Evolutionary conservation across 1,284 basidiomycete species (phyloP), one percentile per base, ranked within the genome.

Genomic region (Cutaneotrichosporon mucoides): DNA sequence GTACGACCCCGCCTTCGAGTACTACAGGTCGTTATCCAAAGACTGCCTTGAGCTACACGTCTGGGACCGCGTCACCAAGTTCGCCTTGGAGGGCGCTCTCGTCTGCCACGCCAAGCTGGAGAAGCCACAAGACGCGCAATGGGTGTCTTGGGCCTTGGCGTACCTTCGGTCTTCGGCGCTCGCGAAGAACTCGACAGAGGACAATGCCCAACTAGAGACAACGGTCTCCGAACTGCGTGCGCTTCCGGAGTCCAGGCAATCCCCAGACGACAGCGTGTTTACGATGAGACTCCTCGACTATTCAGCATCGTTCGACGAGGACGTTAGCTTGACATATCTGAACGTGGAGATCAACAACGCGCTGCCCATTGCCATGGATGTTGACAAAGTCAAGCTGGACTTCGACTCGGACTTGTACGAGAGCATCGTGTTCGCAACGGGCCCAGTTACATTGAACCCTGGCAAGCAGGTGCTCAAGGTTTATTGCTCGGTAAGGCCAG

Each of bases 61-160:
- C 9, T 76, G 75, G 75, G 69, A 71, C 24, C 68, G 66, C 2
- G 68, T 74, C 9, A 57, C 71, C 2, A 64, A 63, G 36, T 73
- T 64, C 34, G 72, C 73, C 1, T 56, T 76, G 8, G 65, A 67
- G 35, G 66, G 69, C 1, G 73, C 73, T 5, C 52, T 76, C 46
- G 51, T 44, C 49, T 58, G 72, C 4, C 69, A 73, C 50, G 38
- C 61, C 44, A 50, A 73, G 41, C 58, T 75, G 13, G 53, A 62
- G 5, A 55, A 56, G 45, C 59, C 55, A 8, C 46, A 58, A 33
- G 68, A 74, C 49, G 70, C 63, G 16, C 72, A 73, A 45, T 77
- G 72, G 70, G 62, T 63, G 8, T 60, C 73, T 45, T 64, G 77
- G 15, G 76, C 69, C 1, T 55, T 77, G 44, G 76, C 73, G 0